phyloP scores from a whole-genome alignment of 352 stramenopile genomes.

The Globisporangium uncinulatum region DNA sequence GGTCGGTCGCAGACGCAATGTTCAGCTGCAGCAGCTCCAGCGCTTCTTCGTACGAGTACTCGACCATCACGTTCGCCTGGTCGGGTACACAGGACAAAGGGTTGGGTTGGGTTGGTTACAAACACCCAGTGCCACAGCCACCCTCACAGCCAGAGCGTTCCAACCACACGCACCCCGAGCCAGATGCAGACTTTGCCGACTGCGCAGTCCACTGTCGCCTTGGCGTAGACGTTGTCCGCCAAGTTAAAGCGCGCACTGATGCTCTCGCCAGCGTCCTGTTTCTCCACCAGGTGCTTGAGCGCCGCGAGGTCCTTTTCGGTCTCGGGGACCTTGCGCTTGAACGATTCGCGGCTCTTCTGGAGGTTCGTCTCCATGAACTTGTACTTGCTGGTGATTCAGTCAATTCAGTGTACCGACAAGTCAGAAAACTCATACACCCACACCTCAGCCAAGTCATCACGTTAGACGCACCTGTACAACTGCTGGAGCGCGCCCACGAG shows the following conservation, averaged over 20 bases:
- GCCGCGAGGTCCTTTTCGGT: conserved; percentile 76
- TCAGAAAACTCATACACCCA: neutral
- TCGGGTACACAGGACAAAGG: no score
- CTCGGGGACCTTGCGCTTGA: conserved; percentile 91
- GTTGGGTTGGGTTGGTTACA: no score
- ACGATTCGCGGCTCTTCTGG: conserved; percentile 80
- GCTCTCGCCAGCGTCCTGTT: conserved; percentile 68
- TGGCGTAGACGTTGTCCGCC: conserved; percentile 94
- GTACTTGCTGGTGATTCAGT: conserved; percentile 59
- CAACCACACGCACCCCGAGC: conserved; percentile 71
- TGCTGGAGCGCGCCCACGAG: conserved; percentile 79
- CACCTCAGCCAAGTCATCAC: no score
- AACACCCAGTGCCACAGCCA: no score
- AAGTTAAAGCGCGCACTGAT: conserved; percentile 93
- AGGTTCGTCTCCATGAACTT: conserved; percentile 89
- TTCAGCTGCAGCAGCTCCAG: conserved; percentile 85
- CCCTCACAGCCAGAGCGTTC: no score
- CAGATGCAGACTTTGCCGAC: conserved; percentile 95
- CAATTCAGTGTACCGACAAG: neutral
- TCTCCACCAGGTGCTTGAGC: conserved; percentile 42
- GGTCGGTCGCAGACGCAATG: conserved; percentile 58
- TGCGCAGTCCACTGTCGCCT: conserved; percentile 88
- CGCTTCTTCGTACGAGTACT: conserved; percentile 97
- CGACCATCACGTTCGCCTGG: conserved; percentile 94
- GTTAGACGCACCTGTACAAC: conserved; percentile 48